Base-by-base conservation (phyloP, 2,329 filamentous ascomycete species). In the Verticillium tricorpus region DNA sequence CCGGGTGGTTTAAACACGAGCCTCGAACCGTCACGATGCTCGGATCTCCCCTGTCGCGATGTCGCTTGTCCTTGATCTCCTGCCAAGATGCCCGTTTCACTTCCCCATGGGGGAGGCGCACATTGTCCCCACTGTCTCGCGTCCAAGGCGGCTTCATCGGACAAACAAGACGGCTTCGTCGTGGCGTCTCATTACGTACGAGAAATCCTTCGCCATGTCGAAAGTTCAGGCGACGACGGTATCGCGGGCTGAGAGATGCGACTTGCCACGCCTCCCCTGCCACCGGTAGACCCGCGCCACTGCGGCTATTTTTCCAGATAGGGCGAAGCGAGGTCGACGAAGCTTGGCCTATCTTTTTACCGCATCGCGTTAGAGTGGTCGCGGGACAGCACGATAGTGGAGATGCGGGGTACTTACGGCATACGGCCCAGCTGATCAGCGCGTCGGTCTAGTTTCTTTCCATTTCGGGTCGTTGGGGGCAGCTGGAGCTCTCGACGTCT, bases 261-360 rank as follows among this genome's bases (percentile, higher is more conserved):
- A 50, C n/a, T 22, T n/a, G 45, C 19, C 11, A 35, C 34, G 34
- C 34, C 34, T 35, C 9, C 45, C 45, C n/a, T 25, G 45, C 12
- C 45, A 50, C 34, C 9, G 34, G 34, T 11, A 35, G 7, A 11
- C 28, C 28, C 28, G 28, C 28, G 28, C 28, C 28, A 28, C 28
- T 28, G 28, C 28, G 28, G 28, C 28, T 28, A 28, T 28, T 5
- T 28, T 28, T 28, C 39, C 39, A 45, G 39, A 15, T n/a, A 45
- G 9, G 39, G 39, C 39, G 39, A 50, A 25, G n/a, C 6, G 45
- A 22, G 0, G 19, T 9, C 19, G 19, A 22, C 45, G 8, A 50
- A 50, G 45, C 45, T 50, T 31, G 37, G 57, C 57, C 57, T 58
- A 58, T 58, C 57, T 58, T 58, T 34, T 58, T 58, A 50, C 57